phyloP scores from a whole-genome alignment of 768 basidiomycete species.

The Austroboletus eburneus region DNA sequence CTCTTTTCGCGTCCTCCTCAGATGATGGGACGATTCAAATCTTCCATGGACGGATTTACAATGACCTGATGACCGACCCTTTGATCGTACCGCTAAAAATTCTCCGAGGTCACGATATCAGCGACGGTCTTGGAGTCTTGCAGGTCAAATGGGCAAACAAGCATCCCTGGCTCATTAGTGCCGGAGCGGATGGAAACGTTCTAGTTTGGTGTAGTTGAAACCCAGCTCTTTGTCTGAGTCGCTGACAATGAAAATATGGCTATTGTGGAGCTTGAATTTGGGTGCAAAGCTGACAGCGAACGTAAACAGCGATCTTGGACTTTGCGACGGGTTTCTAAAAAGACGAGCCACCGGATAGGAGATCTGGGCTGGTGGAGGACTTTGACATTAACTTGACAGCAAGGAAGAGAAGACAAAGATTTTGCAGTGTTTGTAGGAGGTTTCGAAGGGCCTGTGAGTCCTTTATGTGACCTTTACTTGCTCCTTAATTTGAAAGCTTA shows the following conservation, averaged over 20 bases:
- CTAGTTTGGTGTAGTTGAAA: conserved; percentile 81
- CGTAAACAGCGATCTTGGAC: too few species aligned
- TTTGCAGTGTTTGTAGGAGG: too few species aligned
- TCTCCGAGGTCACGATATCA: conserved; percentile 82
- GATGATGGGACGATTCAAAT: conserved; percentile 97
- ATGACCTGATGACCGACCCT: conserved; percentile 94
- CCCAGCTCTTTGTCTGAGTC: conserved; percentile 29
- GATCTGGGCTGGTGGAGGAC: too few species aligned
- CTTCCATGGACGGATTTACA: conserved; percentile 94
- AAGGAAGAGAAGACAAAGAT: too few species aligned
- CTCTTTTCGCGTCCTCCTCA: conserved; percentile 92
- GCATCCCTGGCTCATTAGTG: conserved; percentile 90
- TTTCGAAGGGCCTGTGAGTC: not conserved
- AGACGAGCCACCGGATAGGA: too few species aligned
- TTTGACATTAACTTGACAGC: too few species aligned
- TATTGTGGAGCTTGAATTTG: conserved; percentile 23
- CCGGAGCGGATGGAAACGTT: conserved; percentile 88
- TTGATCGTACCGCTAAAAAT: conserved; percentile 98
- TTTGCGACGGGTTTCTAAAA: conserved; percentile 8
- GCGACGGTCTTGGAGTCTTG: conserved; percentile 86
- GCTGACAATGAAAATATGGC: conserved; percentile 20
- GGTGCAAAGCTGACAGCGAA: too few species aligned
- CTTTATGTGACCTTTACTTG: not conserved
- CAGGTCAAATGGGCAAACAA: conserved; percentile 85
- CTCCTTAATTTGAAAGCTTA: not conserved